Conservation (phyloP, 169 alveolate species). For the Plasmodium vivax region DNA sequence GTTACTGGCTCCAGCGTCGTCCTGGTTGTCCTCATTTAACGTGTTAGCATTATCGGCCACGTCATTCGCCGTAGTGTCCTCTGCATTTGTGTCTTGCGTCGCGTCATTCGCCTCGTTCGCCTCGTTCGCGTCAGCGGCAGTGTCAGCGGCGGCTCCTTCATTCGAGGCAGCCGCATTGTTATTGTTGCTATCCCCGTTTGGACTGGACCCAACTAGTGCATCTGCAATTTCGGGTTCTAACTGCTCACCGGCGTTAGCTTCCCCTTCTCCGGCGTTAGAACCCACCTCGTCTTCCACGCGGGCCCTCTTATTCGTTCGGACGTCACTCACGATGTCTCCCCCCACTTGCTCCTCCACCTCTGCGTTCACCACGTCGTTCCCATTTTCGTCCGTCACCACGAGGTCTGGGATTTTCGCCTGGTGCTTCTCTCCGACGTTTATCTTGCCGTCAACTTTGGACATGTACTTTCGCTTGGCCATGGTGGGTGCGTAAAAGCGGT, state of each 20-base stretch:
- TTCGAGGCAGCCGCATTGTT: background rate
- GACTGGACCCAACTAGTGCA: background rate
- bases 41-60: background rate
- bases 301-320: conserved; percentile 9
- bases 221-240: background rate
- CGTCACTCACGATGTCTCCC: background rate
- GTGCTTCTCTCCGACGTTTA: conserved; percentile 61
- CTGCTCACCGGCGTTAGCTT: background rate
- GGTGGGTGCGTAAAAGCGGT: background rate
- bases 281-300: background rate
- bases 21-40: background rate
- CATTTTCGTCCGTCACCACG: conserved; percentile 31
- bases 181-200: background rate
- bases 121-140: background rate
- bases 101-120: background rate
- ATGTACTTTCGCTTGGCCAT: conserved; percentile 70
- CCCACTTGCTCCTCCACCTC: background rate
- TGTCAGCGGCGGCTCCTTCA: background rate
- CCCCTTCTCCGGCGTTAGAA: background rate
- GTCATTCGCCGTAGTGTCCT: background rate
- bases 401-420: conserved; percentile 62
- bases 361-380: background rate
- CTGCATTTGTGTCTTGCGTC: background rate
- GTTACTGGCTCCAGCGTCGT: background rate
- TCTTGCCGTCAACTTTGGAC: conserved; percentile 71